Base-by-base conservation (phyloP, 1,284 basidiomycete genomes). In the Cutaneotrichosporon spelunceum region DNA sequence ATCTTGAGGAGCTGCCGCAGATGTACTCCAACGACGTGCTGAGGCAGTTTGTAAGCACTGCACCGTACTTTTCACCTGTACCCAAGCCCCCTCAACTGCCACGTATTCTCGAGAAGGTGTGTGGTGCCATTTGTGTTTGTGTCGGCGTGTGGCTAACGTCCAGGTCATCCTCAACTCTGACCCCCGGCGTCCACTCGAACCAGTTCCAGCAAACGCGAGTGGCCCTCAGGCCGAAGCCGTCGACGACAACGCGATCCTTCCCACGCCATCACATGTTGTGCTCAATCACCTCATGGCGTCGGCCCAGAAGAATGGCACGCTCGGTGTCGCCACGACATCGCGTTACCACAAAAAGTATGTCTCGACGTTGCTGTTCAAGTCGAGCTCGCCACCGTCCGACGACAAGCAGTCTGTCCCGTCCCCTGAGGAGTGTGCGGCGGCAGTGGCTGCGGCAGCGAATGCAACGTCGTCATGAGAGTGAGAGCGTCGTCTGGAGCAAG, bases 281-380 rank as follows among this genome's bases (percentile, higher is more conserved):
- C 82, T 99, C 66, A 93, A 97, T 69, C 96, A 99, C 78, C 80
- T 99, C 62, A 93, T 93, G 65, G 98, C 95, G 49, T 62, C 42
- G 10, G 48, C 76, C 91, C 93, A 64, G 99, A 86, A 88, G 77
- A 92, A 94, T 75, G 93, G 93, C 4, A 92, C 95, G 50, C 80
- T 99, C 49, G 93, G 93, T 39, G 93, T 98, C 1, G 94, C 90
- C 16, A 93, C 88, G 57, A 97, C 95, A 58, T 94, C 90, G 49
- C 82, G 95, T 72, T 99, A 98, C 82, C 84, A 88, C 79, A 87
- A 91, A 80, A 99, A 99, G 87, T 87, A 86, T 73, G 86, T 87
- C 68, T 85, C 85, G 47, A 87, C 86, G 33, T 83, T 87, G 4
- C 33, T 53, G n/a, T 53, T 53, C 52, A 56, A 44, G 54, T 44